Evolutionary conservation across 768 basidiomycete genomes (phyloP).

Genomic region (Fomitopsis serialis): DNA sequence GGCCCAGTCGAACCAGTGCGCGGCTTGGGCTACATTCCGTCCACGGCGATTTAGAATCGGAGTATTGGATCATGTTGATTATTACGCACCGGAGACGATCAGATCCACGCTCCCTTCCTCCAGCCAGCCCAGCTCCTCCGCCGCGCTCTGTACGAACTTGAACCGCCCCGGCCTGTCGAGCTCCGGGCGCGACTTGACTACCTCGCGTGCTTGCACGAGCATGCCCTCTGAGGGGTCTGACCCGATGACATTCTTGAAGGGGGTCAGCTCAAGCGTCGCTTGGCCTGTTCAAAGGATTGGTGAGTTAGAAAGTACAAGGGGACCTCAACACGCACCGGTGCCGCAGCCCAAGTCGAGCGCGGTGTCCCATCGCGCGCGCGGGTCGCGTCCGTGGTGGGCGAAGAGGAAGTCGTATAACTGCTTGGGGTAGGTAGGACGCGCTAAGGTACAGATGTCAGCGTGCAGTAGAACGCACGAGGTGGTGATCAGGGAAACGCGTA

Average conservation of each 20-base stretch:
- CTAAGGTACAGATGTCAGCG: slow-evolving; percentile 22
- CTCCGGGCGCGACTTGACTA: slow-evolving; percentile 6
- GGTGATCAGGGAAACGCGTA: slow-evolving; percentile 3
- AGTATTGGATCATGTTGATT: neutral
- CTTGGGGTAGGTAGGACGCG: slow-evolving; percentile 69
- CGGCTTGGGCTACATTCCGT: slow-evolving; percentile 54
- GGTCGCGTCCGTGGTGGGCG: slow-evolving; percentile 42
- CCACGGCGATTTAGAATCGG: neutral
- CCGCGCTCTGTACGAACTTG: slow-evolving; percentile 32
- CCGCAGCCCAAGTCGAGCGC: slow-evolving; percentile 82
- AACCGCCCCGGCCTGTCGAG: slow-evolving; percentile 5
- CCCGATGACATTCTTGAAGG: slow-evolving; percentile 59
- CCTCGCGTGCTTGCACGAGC: slow-evolving; percentile 42
- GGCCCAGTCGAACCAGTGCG: slow-evolving; percentile 78
- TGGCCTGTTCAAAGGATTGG: slow-evolving; percentile 59
- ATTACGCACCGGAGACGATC: slow-evolving; percentile 51
- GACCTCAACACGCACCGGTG: slow-evolving; percentile 48
- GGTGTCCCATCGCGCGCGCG: slow-evolving; percentile 39
- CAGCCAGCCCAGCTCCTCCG: slow-evolving; percentile 51
- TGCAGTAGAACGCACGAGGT: neutral
- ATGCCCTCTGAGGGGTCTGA: slow-evolving; percentile 74
- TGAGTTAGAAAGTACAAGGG: neutral
- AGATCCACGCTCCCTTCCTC: slow-evolving; percentile 56
- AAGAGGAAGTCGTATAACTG: slow-evolving; percentile 60
- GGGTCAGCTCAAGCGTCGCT: slow-evolving; percentile 52